Conservation (phyloP, 768 basidiomycete species). For the Roridomyces roridus region DNA sequence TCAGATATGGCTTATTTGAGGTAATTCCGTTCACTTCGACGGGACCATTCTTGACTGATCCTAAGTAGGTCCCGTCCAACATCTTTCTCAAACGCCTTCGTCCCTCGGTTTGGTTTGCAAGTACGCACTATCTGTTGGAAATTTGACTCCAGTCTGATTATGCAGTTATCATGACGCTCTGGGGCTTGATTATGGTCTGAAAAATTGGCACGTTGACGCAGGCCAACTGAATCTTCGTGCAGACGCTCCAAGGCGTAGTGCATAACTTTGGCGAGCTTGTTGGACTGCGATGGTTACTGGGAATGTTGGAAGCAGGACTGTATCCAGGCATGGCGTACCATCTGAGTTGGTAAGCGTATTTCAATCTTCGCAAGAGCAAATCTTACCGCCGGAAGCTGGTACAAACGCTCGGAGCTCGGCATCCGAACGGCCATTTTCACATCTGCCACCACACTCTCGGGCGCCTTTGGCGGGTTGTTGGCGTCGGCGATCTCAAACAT, state of each 20-base stretch:
- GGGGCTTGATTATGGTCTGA: constrained; percentile 56
- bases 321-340: constrained; percentile 48
- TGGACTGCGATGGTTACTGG: constrained; percentile 66
- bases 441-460: constrained; percentile 79
- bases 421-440: constrained; percentile 74
- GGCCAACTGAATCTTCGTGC: not conserved
- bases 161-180: constrained; percentile 50
- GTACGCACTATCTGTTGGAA: too few species aligned
- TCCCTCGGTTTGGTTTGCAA: constrained; percentile 69
- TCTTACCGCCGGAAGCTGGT: constrained; percentile 62
- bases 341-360: constrained; percentile 17
- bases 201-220: not conserved
- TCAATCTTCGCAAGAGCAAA: not conserved
- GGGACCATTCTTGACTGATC: not conserved
- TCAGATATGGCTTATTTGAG: constrained; percentile 65
- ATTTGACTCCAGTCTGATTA: too few species aligned
- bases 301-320: constrained; percentile 64
- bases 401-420: constrained; percentile 78
- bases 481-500: constrained; percentile 70
- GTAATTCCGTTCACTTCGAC: constrained; percentile 34
- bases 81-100: constrained; percentile 61
- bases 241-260: constrained; percentile 71
- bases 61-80: constrained; percentile 40
- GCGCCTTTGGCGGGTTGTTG: constrained; percentile 44
- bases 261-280: constrained; percentile 67